Conservation (phyloP, 495 filamentous ascomycete species). For the Trichoderma orchidacearum region DNA sequence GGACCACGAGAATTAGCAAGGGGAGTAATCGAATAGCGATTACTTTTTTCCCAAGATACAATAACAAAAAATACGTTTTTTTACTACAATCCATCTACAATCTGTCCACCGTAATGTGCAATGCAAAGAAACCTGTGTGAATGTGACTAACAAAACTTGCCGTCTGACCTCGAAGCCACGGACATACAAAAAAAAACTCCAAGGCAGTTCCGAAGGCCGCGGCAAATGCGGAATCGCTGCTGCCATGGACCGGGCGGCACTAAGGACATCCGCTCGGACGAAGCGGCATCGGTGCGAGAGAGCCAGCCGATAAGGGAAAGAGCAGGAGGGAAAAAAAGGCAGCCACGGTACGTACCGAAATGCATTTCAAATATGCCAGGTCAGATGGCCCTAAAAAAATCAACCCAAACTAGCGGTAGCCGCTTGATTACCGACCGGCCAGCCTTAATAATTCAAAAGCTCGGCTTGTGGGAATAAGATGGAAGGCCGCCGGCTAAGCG, state of each 20-base stretch:
- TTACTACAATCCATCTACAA: too few relatives aligned
- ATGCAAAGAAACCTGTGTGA: too few relatives aligned
- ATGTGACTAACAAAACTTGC: too few relatives aligned
- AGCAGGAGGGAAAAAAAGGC: too few relatives aligned
- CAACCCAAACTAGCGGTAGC: neutral
- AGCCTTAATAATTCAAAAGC: neutral
- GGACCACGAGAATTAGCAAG: neutral
- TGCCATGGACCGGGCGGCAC: too few relatives aligned
- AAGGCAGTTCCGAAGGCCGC: too few relatives aligned
- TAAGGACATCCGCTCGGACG: neutral
- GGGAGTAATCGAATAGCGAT: neutral
- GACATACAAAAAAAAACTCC: too few relatives aligned
- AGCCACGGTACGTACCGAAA: neutral
- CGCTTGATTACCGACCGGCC: neutral
- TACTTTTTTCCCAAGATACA: neutral
- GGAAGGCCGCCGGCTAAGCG: too few relatives aligned
- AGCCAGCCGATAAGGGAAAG: neutral
- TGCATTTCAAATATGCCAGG: neutral
- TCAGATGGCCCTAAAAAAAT: neutral
- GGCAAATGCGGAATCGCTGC: too few relatives aligned
- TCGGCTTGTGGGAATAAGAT: neutral
- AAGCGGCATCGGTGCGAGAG: neutral
- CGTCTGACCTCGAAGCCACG: too few relatives aligned
- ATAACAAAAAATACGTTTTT: neutral
- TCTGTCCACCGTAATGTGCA: too few relatives aligned